Base-by-base conservation (phyloP, 2,329 filamentous ascomycete species). In the Colletotrichum trifolii region DNA sequence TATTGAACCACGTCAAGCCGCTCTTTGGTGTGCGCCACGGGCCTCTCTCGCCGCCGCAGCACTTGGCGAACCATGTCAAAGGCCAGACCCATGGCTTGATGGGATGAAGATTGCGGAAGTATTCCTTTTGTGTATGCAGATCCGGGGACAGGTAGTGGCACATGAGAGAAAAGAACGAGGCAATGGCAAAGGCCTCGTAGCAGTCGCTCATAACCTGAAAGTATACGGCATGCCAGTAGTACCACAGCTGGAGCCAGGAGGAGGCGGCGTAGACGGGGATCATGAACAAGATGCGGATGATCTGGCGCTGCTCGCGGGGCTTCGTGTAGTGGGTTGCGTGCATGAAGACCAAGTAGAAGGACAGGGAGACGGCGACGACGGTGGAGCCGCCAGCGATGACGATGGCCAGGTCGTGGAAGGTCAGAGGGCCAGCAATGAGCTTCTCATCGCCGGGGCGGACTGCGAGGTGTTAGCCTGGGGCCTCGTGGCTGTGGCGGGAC, bases 1-100 rank as follows among this genome's bases (percentile, higher is more conserved):
- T 88, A 75, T 97, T 97, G 79, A 96, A 96, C 92, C 92, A 96
- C 1, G 93, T 96, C 75, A 96, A 79, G 1, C 93, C 93, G 76
- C 91, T 96, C 69, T 85, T 83, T 0, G 93, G 93, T n/a, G 85
- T 90, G 69, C 92, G 85, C 83, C 92, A 90, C 34, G 85, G 83
- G 0, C 92, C 91, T 57, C 86, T 81, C 65, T 91, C 77, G 39
- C 91, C 90, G 42, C 91, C 89, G 60, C 88, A 91, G 74, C 89
- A 91, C 71, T 85, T 89, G 69, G 89, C 86, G 66, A 92, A 82
- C 85, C 90, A 92, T 68, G 79, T 88, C 17, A 95, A 69, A 0
- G 92, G 91, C 85, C 84, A 87, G 11, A 95, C 85, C 93, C 93
- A 97, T 52, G 86, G 86, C 73, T 87, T 87, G 49, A 87, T 76